Evolutionary conservation across 345 rosid species (phyloP), one percentile per base, ranked within the genome.

Genomic region (Aethionema arabicum): DNA sequence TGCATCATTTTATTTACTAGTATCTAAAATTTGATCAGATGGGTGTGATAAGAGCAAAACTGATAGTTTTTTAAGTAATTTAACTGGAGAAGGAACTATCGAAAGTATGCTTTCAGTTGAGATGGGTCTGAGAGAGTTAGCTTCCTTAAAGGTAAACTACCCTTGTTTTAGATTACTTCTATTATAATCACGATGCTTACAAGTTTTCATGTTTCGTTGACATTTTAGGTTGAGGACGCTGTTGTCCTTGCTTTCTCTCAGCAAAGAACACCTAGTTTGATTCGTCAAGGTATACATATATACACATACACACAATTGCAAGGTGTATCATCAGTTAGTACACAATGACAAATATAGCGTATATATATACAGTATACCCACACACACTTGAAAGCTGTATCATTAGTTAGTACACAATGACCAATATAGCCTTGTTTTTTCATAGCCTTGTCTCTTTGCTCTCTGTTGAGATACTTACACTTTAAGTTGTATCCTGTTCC

Each of bases 71-170:
- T 60, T 85, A 74, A 86, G 77, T 77, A 92, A 86, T 67, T 72
- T 95, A 60, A 82, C 88, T 0, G 96, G 96, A 79, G 99, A 95
- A 79, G 97, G 97, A 72, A 95, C 90, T 80, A 90, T 95, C 31
- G 99, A 95, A 82, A 88, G 88, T 71, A 88, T 90, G 91, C 98
- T 90, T 68, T 86, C 96, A 44, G 96, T 95, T 72, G 96, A 88
- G 79, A 95, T 95, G 98, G 98, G 92, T 70, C 74, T 95, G 77
- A 79, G 88, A 75, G 98, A 95, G 72, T 70, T 90, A 75, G 86
- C 95, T 13, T 85, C 93, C 62, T 74, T 95, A 44, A 95, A 95
- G 96, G 99, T 95, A 68, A 11, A 8, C 36, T 62, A 48, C 16
- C 50, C 45, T 15, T 63, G 59, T 48, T 10, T 43, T 12, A 68